Evolutionary conservation across 1,284 basidiomycete genomes (phyloP).

Genomic region (Sporisorium sorghi): DNA sequence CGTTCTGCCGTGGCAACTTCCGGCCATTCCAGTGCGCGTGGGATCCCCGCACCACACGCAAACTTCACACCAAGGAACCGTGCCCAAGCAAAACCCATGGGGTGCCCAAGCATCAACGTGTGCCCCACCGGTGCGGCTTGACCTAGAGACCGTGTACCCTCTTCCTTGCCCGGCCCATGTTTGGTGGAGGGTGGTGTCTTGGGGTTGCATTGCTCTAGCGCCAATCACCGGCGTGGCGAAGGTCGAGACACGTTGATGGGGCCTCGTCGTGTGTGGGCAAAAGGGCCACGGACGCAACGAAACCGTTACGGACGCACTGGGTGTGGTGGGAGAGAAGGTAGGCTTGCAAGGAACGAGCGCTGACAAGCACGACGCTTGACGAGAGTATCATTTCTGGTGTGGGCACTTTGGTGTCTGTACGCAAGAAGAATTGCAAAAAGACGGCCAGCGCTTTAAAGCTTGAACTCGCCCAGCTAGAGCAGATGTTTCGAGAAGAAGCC

Average conservation of each 20-base stretch:
- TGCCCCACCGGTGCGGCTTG: conserved; percentile 17
- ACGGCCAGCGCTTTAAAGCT: conserved; percentile 53
- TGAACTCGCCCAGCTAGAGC: conserved; percentile 59
- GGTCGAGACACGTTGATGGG: conserved; percentile 23
- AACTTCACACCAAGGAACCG: conserved; percentile 16
- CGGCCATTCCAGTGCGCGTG: conserved; percentile 9
- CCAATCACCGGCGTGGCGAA: conserved; percentile 9
- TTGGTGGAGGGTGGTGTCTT: conserved; percentile 54
- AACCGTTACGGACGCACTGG: conserved; percentile 7
- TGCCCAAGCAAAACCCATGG: conserved; percentile 6
- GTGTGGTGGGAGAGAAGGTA: conserved; percentile 5
- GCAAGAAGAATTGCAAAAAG: conserved; percentile 11
- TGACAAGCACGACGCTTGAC: conserved; percentile 26
- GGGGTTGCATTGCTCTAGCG: conserved; percentile 34
- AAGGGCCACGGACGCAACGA: conserved; percentile 3
- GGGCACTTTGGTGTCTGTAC: conserved; percentile 46
- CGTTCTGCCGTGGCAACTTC: conserved; percentile 7
- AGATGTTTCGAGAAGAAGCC: conserved; percentile 38
- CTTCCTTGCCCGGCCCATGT: conserved; percentile 49
- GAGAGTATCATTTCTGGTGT: conserved; percentile 59
- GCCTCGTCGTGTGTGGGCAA: conserved; percentile 20
- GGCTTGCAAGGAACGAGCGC: conserved; percentile 9
- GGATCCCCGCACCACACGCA: conserved; percentile 6
- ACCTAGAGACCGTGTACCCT: conserved; percentile 46
- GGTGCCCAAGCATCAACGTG: conserved; percentile 34